These are phyloP conservation scores for Spergularia marina DNA, from an alignment of 148 eudicot species.

Conservation along the genomic window DNA sequence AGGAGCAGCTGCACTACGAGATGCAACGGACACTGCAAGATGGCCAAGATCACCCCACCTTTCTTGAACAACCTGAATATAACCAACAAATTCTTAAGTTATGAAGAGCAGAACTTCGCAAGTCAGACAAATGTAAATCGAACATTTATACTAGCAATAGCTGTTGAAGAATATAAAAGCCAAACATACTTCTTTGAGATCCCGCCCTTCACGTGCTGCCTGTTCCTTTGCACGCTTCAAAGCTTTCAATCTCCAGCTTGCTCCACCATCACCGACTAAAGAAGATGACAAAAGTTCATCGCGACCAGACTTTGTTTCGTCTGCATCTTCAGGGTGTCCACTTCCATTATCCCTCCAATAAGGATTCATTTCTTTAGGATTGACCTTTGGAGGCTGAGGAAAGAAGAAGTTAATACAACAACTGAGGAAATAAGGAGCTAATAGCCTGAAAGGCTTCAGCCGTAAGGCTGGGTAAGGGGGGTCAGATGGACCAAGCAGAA, in stretches of 20 bases:
- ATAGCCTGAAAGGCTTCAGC: neutral
- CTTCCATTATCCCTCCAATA: constrained; percentile 62
- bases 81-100: constrained; percentile 2
- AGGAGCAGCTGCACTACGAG: constrained; percentile 77
- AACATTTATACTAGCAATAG: neutral
- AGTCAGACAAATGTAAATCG: neutral
- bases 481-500: neutral
- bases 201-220: constrained; percentile 81
- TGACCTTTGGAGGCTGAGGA: constrained; percentile 44
- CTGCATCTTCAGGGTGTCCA: constrained; percentile 73
- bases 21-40: constrained; percentile 78
- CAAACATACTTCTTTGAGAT: constrained; percentile 58
- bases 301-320: constrained; percentile 35
- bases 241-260: constrained; percentile 98
- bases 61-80: constrained; percentile 76
- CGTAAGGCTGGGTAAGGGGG: no score
- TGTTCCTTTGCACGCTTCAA: constrained; percentile 91
- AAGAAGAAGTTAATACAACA: neutral
- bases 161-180: constrained; percentile 11
- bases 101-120: neutral
- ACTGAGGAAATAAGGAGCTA: constrained; percentile 20
- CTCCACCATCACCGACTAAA: constrained; percentile 95
- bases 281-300: constrained; percentile 54
- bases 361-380: constrained; percentile 85
- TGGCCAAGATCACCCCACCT: constrained; percentile 93